phyloP scores from a whole-genome alignment of 1,284 basidiomycete species.

The Melampsora larici-populina region DNA sequence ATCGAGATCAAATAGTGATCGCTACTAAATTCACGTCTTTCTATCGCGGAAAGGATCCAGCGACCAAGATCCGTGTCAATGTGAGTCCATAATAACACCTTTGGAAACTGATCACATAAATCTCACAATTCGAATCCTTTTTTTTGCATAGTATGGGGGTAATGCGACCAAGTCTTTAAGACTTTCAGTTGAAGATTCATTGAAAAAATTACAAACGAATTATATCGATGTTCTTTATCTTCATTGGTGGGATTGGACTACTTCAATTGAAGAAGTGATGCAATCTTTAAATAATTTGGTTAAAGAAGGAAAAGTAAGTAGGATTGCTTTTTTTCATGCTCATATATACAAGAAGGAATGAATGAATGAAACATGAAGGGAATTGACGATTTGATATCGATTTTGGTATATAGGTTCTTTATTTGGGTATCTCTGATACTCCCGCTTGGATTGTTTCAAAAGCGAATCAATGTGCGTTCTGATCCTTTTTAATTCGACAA shows the following conservation, averaged over 20 bases:
- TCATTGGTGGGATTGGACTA: slow-evolving; percentile 61
- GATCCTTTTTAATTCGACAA: neutral
- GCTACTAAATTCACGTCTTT: neutral
- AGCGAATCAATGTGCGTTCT: slow-evolving; percentile 57
- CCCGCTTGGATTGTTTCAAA: slow-evolving; percentile 62
- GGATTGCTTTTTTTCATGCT: too few species aligned
- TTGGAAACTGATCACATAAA: neutral
- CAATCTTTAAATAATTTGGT: slow-evolving; percentile 59
- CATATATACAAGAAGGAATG: too few species aligned
- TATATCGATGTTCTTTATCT: slow-evolving; percentile 60
- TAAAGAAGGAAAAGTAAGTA: slow-evolving; percentile 54
- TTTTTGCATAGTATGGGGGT: neutral
- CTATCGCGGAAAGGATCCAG: neutral
- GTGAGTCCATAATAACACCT: neutral
- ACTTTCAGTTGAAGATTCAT: slow-evolving; percentile 52
- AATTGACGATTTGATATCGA: too few species aligned
- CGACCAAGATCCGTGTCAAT: neutral
- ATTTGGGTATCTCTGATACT: slow-evolving; percentile 57
- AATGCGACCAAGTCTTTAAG: slow-evolving; percentile 47
- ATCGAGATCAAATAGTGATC: neutral
- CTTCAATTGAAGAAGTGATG: slow-evolving; percentile 63
- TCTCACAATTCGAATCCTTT: neutral
- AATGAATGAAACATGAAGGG: too few species aligned
- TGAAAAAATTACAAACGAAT: slow-evolving; percentile 62
- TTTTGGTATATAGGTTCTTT: slow-evolving; percentile 54